Base-by-base conservation (phyloP, 805 yeast genomes). In the Geotrichum ghanense region DNA sequence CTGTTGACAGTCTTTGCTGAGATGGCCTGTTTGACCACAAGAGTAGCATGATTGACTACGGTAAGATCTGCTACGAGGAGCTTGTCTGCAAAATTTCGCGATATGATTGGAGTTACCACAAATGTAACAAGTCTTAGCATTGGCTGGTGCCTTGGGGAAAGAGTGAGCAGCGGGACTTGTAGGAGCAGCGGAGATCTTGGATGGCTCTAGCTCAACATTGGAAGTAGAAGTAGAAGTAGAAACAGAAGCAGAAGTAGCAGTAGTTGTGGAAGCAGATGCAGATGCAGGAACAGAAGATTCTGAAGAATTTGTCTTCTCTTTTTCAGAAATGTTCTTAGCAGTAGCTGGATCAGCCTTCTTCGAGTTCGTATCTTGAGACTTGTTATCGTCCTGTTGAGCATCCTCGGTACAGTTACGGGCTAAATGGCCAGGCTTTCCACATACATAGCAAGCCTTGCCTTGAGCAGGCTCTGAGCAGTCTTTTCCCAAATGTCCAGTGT, bases 11-110 rank as follows among this genome's bases (percentile, higher is more conserved):
- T 86, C 95, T 71, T 85, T 82, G 54, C 95, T 95, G 69, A 81
- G 82, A 67, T 87, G 95, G 78, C 85, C 85, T 62, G 92, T 88
- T 54, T 90, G 92, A 61, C 94, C 94, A 66, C 95, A 85, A 69
- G 81, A 85, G 80, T 82, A 83, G 69, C 95, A 85, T 49, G 85
- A 76, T 31, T 31, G 37, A 31, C 16, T 31, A 19, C 37, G 37
- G 17, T 31, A 31, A 6, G 37, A 19, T 12, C 37, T 31, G 17
- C 14, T 31, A n/a, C 37, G 37, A 19, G 37, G 37, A 31, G 37
- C 37, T 31, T 31, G 37, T 31, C 37, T 5, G 16, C 95, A 85
- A 61, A 80, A 87, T 70, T 76, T 80, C 55, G 92, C 82, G 58
- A 86, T 82, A 70, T 86, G 95, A 53, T 95, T 95, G 47, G 79